Conservation (phyloP, 2,329 filamentous ascomycete genomes). For the Epichloe sp. region DNA sequence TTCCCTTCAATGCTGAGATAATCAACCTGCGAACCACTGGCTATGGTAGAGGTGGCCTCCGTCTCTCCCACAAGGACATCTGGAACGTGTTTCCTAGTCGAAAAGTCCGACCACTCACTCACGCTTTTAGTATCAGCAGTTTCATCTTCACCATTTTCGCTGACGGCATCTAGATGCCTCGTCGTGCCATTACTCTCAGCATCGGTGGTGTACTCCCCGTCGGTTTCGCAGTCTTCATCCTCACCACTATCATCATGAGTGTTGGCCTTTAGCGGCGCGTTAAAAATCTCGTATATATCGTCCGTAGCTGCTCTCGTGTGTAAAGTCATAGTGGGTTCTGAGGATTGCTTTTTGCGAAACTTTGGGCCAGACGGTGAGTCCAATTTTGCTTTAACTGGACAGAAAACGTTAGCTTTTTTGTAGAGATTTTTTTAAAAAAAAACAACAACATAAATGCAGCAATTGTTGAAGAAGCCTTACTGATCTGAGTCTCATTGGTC, state of each 20-base stretch:
- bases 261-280: slow-evolving; percentile 46
- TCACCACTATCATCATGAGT: slow-evolving; percentile 32
- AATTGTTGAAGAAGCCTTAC: slow-evolving; percentile 34
- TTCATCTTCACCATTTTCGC: slow-evolving; percentile 33
- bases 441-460: not conserved
- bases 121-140: slow-evolving; percentile 47
- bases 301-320: slow-evolving; percentile 92
- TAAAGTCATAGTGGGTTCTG: slow-evolving; percentile 95
- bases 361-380: slow-evolving; percentile 82
- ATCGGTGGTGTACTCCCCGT: slow-evolving; percentile 70
- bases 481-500: slow-evolving; percentile 83
- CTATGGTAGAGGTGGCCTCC: slow-evolving; percentile 19
- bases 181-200: slow-evolving; percentile 76
- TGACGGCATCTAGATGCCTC: slow-evolving; percentile 40
- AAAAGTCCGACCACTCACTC: slow-evolving; percentile 85
- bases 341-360: slow-evolving; percentile 61
- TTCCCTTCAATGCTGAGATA: not conserved
- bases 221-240: slow-evolving; percentile 58
- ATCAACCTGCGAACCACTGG: slow-evolving; percentile 2
- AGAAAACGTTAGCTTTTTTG: slow-evolving; percentile 16
- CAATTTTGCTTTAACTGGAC: slow-evolving; percentile 81
- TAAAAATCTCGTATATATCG: slow-evolving; percentile 96
- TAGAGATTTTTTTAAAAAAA: no score
- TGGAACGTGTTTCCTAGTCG: slow-evolving; percentile 57
- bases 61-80: slow-evolving; percentile 22